Conservation (phyloP, 2,329 filamentous ascomycete genomes). For the Xylaria sp. region DNA sequence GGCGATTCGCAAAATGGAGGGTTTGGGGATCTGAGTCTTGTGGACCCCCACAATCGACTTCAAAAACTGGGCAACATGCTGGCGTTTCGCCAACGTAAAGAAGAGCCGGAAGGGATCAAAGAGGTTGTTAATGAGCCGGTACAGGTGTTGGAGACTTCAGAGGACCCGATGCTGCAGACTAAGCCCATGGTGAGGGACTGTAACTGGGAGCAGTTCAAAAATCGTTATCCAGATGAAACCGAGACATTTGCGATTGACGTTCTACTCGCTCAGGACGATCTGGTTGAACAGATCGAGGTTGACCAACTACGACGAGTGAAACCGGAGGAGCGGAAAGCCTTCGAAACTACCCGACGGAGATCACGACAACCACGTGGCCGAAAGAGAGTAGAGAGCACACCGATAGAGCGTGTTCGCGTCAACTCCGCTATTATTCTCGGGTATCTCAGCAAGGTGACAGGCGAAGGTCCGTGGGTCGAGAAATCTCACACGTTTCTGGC, state of each 20-base stretch:
- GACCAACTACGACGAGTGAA: constrained; percentile 36
- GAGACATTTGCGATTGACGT: constrained; percentile 31
- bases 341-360: constrained; percentile 32
- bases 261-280: constrained; percentile 35
- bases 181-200: constrained; percentile 33
- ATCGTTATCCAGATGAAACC: constrained; percentile 32
- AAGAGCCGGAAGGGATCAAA: not conserved
- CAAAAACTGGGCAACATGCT: constrained; percentile 34
- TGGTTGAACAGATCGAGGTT: constrained; percentile 36
- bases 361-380: constrained; percentile 31
- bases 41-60: constrained; percentile 34
- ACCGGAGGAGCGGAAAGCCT: constrained; percentile 32
- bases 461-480: constrained; percentile 36
- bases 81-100: constrained; percentile 4
- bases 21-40: constrained; percentile 33
- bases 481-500: constrained; percentile 35
- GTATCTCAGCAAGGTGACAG: constrained; percentile 38
- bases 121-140: not conserved
- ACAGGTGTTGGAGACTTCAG: constrained; percentile 19
- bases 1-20: constrained; percentile 11
- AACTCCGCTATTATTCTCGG: constrained; percentile 37
- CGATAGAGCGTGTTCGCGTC: constrained; percentile 35
- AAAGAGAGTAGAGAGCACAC: constrained; percentile 23
- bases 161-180: constrained; percentile 31
- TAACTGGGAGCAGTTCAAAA: constrained; percentile 39